phyloP scores from a whole-genome alignment of 306 rosid species.

The Cicer bijugum region DNA sequence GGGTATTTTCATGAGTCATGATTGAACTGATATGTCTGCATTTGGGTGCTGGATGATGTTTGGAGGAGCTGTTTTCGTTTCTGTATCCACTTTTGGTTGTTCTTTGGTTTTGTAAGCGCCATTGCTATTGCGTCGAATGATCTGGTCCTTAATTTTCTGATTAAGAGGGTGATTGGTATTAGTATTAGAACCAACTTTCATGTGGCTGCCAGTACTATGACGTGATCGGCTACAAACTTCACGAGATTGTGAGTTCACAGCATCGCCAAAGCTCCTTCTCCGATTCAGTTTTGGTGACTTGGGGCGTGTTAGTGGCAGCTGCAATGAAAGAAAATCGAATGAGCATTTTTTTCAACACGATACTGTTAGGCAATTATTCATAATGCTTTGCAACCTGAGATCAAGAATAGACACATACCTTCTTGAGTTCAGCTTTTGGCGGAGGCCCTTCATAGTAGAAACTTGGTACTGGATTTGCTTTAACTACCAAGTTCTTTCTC shows the following conservation, averaged over 20 bases:
- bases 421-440: conserved; percentile 84
- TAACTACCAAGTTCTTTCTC: conserved; percentile 83
- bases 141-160: conserved; percentile 54
- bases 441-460: conserved; percentile 95
- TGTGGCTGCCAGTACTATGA: conserved; percentile 62
- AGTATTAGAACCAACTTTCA: conserved; percentile 47
- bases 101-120: conserved; percentile 58
- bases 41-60: conserved; percentile 55
- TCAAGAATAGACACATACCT: conserved; percentile 53
- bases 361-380: not conserved
- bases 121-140: conserved; percentile 50
- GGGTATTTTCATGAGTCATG: conserved; percentile 52
- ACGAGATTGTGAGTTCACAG: conserved; percentile 42
- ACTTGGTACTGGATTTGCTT: conserved; percentile 95
- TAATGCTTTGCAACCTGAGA: not conserved
- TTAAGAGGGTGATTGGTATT: conserved; percentile 42
- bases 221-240: conserved; percentile 66
- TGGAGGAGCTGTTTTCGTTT: conserved; percentile 53
- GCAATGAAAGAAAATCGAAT: conserved; percentile 42
- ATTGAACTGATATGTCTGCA: conserved; percentile 68
- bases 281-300: conserved; percentile 83
- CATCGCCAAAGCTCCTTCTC: conserved; percentile 86
- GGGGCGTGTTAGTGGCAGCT: conserved; percentile 92
- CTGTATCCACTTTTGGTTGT: conserved; percentile 56
- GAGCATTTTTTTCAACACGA: not conserved